Percentiles rank a stretch among this genome's conserved stretches.
phyloP scores from a whole-genome alignment of 345 rosid genomes.

The Hypericum perforatum region DNA sequence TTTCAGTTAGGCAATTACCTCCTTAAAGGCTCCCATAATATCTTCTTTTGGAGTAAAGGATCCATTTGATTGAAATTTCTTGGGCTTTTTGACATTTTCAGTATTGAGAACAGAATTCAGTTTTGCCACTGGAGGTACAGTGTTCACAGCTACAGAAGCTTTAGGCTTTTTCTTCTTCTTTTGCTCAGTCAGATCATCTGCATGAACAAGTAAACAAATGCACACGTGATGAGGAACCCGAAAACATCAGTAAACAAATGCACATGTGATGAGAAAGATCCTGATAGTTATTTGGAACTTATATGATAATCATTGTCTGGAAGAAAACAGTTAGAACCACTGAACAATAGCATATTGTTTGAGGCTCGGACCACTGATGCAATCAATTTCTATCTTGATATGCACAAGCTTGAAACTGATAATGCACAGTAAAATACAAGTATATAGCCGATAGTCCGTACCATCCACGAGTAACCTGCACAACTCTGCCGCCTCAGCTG shows the following conservation, averaged over 20 bases:
- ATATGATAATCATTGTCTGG: no score
- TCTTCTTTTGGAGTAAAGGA: constrained; percentile 33
- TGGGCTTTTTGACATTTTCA: constrained; percentile 50
- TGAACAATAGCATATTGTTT: no score
- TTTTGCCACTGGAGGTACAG: constrained; percentile 32
- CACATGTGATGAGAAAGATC: no score
- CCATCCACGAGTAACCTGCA: constrained; percentile 95
- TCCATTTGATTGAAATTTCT: constrained; percentile 32
- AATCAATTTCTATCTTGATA: no score
- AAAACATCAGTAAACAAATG: no score
- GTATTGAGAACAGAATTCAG: constrained; percentile 29
- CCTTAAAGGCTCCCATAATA: constrained; percentile 37
- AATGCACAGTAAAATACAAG: neutral
- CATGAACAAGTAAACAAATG: neutral
- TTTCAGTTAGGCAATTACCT: constrained; percentile 28
- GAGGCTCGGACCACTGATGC: no score
- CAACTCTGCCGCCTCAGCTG: constrained; percentile 82
- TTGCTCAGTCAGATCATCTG: constrained; percentile 61
- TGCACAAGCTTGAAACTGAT: neutral
- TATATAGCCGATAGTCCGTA: constrained; percentile 24
- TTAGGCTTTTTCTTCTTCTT: constrained; percentile 51
- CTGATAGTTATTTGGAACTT: no score
- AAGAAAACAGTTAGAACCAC: no score
- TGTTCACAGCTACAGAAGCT: constrained; percentile 30
- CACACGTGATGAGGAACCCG: no score